These are phyloP conservation scores for Quercus rubra DNA, from an alignment of 306 rosid genomes.

Conservation along the genomic window DNA sequence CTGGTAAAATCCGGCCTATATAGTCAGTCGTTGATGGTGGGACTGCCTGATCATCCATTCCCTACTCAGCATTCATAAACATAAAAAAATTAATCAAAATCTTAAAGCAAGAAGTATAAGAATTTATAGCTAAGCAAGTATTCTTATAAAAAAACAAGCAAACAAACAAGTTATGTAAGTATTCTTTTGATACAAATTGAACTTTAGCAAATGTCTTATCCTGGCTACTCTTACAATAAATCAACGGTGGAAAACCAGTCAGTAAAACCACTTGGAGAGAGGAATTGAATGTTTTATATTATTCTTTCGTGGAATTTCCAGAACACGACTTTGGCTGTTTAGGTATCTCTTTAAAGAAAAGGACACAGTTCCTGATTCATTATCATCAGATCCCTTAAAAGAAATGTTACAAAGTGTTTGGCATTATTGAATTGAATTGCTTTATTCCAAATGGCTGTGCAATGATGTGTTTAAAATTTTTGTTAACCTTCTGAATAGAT, in stretches of 20 bases:
- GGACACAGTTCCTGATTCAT: not conserved
- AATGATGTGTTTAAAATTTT: too few relatives aligned
- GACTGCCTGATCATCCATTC: slow-evolving; percentile 73
- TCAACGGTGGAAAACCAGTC: not conserved
- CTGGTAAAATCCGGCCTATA: slow-evolving; percentile 68
- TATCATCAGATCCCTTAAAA: not conserved
- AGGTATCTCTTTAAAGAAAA: not conserved
- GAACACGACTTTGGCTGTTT: not conserved
- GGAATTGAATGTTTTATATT: not conserved
- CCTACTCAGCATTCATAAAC: slow-evolving; percentile 47
- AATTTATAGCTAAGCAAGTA: not conserved
- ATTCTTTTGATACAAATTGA: not conserved
- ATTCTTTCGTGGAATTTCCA: not conserved
- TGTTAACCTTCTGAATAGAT: too few relatives aligned
- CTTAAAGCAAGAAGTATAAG: not conserved
- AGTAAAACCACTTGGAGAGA: too few relatives aligned
- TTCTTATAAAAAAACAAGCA: too few relatives aligned
- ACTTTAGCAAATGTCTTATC: not conserved
- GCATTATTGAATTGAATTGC: not conserved
- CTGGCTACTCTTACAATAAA: not conserved
- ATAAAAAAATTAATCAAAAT: not conserved
- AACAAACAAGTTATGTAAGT: too few relatives aligned
- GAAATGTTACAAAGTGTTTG: not conserved
- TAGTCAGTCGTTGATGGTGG: slow-evolving; percentile 76
- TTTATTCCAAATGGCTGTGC: too few relatives aligned